These are phyloP conservation scores for Penicillium parvum DNA, from an alignment of 495 filamentous ascomycete genomes.

Conservation along the genomic window DNA sequence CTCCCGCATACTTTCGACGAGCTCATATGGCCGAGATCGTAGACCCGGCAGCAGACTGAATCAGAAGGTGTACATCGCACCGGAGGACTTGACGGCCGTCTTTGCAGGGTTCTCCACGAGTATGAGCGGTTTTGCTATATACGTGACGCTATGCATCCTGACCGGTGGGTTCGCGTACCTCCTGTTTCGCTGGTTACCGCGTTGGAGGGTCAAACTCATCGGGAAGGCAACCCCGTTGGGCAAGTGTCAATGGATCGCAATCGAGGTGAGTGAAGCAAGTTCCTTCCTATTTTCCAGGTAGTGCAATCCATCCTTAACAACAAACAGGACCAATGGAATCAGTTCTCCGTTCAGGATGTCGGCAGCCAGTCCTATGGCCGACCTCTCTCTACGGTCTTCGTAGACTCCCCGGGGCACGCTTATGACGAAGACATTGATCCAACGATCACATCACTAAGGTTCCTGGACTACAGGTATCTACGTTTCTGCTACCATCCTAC, in stretches of 20 bases:
- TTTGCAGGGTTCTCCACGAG: slow-evolving; percentile 87
- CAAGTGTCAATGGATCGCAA: slow-evolving; percentile 82
- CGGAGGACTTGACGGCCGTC: slow-evolving; percentile 89
- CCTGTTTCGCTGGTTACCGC: slow-evolving; percentile 82
- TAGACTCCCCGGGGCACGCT: slow-evolving; percentile 47
- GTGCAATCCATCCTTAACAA: slow-evolving; percentile 16
- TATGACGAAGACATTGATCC: slow-evolving; percentile 87
- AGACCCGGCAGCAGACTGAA: slow-evolving; percentile 54
- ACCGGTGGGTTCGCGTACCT: slow-evolving; percentile 79
- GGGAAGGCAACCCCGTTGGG: slow-evolving; percentile 62
- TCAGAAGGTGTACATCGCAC: slow-evolving; percentile 89
- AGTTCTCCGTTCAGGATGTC: slow-evolving; percentile 70
- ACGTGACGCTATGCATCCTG: slow-evolving; percentile 61
- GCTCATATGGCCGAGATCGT: slow-evolving; percentile 54
- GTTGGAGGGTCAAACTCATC: slow-evolving; percentile 73
- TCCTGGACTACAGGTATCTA: slow-evolving; percentile 88
- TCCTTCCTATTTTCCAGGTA: background rate
- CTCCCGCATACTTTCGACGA: slow-evolving; percentile 53
- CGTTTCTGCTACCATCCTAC: slow-evolving; percentile 86
- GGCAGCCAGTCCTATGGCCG: slow-evolving; percentile 66
- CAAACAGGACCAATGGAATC: slow-evolving; percentile 83
- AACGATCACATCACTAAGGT: slow-evolving; percentile 62
- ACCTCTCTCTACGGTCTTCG: slow-evolving; percentile 83
- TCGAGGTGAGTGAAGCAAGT: slow-evolving; percentile 54
- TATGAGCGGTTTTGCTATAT: slow-evolving; percentile 58